Base-by-base conservation (phyloP, 106 monocot species). In the Allium sativum region DNA sequence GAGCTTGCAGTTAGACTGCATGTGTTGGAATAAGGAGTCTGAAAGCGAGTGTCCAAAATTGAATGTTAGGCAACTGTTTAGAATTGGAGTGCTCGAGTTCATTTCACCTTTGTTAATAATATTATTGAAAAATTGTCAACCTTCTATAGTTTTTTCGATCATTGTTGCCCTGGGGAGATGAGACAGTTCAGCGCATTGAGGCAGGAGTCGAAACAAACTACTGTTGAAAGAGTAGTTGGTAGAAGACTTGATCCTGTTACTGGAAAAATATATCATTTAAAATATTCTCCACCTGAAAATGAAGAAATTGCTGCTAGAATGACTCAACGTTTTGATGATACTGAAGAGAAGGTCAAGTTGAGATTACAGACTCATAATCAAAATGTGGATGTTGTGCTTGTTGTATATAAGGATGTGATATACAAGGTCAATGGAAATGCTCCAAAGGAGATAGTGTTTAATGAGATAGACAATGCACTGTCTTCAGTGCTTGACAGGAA, bases 271-370 rank as follows among this genome's bases (percentile, higher is more conserved):
- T 98, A 98, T 70, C 91, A 98, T 78, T 61, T 98, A 41, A 82
- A 84, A 67, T 91, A 88, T 68, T 82, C 84, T 65, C 96, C 96
- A 21, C 96, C 96, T 75, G 90, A 98, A 74, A 87, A 84, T 81
- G 96, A 91, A 74, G 91, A 91, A 84, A 91, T 91, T 61, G 84
- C 91, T 73, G 63, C 84, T 15, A 84, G 90, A 72, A 73, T 91
- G 60, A 91, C 80, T 31, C 96, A 91, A 21, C 81, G 91, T 18
- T 98, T 98, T 74, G 96, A 98, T 82, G 96, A 98, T 65, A 98
- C 91, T 31, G 96, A 98, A 76, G 96, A 91, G 66, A 98, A 91
- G 84, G 96, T 88, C 15, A 94, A 86, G 74, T 67, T 94, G 40
- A 65, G 89, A 44, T 66, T 94, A 54, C 72, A 84, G 64, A 86